Base-by-base conservation (phyloP, 495 filamentous ascomycete species). In the Daldinia loculata region DNA sequence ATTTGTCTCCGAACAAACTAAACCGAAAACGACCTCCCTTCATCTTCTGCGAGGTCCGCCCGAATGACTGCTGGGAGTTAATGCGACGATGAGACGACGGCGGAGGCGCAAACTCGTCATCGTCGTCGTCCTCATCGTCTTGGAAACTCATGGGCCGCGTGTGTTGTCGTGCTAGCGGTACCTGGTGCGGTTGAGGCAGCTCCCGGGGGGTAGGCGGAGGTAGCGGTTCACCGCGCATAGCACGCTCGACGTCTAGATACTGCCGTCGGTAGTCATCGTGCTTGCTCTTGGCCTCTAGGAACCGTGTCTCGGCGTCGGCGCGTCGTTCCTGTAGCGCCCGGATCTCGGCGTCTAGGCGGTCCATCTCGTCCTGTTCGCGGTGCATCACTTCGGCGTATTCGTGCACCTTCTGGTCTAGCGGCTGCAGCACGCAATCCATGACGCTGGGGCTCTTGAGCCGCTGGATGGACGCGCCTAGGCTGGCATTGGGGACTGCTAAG, bases 51-150 rank as follows among this genome's bases (percentile, higher is more conserved):
- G 75, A 77, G 2, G 62, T 56, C 19, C 74, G 67, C 4, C 75
- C 69, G 34, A 77, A 77, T 2, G 75, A 77, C 57, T 77, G 75
- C 62, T 77, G 75, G n/a, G 75, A 77, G 41, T 73, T 75, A 63
- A 77, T 74, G 55, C 75, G 75, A 8, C 74, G 64, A 14, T 72
- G 66, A 9, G 75, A 59, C 2, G 67, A 70, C 24, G 64, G 71
- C 26, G 75, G 70, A 3, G 74, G 75, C 34, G 22, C 61, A 15
- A 69, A 14, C 9, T 74, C 70, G 9, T 76, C 75, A 1, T 76
- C 68, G 15, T 71, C 70, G 2, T 72, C 72, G 24, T 75, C 73
- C 26, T 73, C 74, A 2, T 77, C 75, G 0, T 77, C 70, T 11
- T 73, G 71, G n/a, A 64, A 41, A 32, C 75, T 76, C 69, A 76